Base-by-base conservation (phyloP, 2,329 filamentous ascomycete genomes). In the Aplosporella prunicola region DNA sequence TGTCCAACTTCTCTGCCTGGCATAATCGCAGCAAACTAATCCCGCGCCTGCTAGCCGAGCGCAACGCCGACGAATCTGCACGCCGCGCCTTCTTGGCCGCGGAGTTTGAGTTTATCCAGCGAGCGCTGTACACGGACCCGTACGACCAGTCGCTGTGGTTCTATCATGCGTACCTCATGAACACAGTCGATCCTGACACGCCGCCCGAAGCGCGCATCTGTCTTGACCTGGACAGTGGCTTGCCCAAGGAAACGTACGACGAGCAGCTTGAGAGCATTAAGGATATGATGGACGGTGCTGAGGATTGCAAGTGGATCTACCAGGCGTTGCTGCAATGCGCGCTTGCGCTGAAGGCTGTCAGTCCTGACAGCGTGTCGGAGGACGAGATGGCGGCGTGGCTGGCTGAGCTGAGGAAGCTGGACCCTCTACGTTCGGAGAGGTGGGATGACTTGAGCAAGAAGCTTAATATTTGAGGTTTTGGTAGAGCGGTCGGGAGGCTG, bases 1-100 rank as follows among this genome's bases (percentile, higher is more conserved):
- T 98, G 32, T 93, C 84, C 26, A 98, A 98, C 57, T 98, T 96
- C 57, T 95, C 87, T 3, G 91, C 91, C 2, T 96, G 91, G 89
- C 91, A 98, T 57, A 82, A 82, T 53, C 78, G 91, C 35, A 86
- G 82, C 48, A 84, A 83, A 52, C 69, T 96, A 15, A 91, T 95
- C 38, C 76, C 83, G 27, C 72, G 74, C 26, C 61, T 95, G 14
- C 65, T 96, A 33, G 63, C 75, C 13, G 83, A 93, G 58, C 73
- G 84, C 32, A 60, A 67, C 0, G 80, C 84, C 2, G 72, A 74
- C 43, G 69, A 76, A 32, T 62, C 58, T 14, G 72, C 76, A 31
- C 72, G 91, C 38, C 73, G 69, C 49, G 63, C 66, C 25, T 81
- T 94, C 51, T 66, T 96, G 7, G 78, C 89, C 36, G 64, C 78